Evolutionary conservation across 2,329 filamentous ascomycete species (phyloP).

Genomic region (Monilinia aucupariae): DNA sequence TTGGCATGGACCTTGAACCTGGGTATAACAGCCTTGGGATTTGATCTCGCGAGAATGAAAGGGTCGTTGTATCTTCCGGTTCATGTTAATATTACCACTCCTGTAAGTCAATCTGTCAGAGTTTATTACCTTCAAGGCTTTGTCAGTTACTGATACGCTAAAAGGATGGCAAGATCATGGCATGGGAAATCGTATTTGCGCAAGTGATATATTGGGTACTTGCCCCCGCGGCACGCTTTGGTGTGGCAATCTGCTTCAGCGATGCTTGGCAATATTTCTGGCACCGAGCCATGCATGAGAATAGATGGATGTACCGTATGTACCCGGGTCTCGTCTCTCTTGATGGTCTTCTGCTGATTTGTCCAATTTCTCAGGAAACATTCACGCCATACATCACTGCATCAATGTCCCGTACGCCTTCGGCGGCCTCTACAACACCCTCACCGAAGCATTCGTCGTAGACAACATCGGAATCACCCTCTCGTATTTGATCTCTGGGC

Average conservation of each 20-base stretch:
- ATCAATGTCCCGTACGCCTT: conserved; percentile 95
- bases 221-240: conserved; percentile 70
- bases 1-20: neutral
- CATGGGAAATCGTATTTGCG: neutral
- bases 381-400: conserved; percentile 88
- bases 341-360: neutral
- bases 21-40: neutral
- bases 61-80: neutral
- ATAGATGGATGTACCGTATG: conserved; percentile 46
- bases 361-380: conserved; percentile 48
- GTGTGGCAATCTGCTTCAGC: conserved; percentile 64
- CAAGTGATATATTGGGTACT: conserved; percentile 51
- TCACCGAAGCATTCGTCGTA: conserved; percentile 81
- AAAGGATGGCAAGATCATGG: conserved; percentile 1
- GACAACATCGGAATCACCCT: conserved; percentile 83
- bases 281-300: conserved; percentile 90
- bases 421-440: conserved; percentile 93
- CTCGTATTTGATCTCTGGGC: conserved; percentile 69
- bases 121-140: neutral
- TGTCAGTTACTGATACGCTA: neutral
- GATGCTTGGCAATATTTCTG: conserved; percentile 97
- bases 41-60: conserved; percentile 1
- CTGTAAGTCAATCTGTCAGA: neutral
- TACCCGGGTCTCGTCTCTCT: neutral
- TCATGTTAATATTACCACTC: neutral